Evolutionary conservation across 2,329 filamentous ascomycete genomes (phyloP).

Genomic region (Aspergillus fumigatiaffinis): DNA sequence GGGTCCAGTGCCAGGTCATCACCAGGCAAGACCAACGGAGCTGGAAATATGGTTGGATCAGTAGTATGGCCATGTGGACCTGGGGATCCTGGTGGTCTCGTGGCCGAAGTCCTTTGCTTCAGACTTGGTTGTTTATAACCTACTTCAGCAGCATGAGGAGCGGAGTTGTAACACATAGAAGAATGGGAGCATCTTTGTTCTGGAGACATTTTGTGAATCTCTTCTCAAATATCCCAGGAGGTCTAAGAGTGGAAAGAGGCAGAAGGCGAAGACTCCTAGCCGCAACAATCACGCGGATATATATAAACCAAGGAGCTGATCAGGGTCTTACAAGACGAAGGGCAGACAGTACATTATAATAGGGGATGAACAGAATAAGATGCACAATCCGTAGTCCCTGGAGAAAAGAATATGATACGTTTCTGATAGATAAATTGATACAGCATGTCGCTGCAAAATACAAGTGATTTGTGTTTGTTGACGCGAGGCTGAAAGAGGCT

Average conservation of each 20-base stretch:
- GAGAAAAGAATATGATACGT: too few relatives aligned
- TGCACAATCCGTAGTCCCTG: too few relatives aligned
- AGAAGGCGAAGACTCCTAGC: too few relatives aligned
- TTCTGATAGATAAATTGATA: background rate
- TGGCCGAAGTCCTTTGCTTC: conserved; percentile 22
- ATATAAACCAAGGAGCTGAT: too few relatives aligned
- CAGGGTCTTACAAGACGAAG: too few relatives aligned
- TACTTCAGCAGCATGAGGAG: conserved; percentile 31
- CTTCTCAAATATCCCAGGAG: too few relatives aligned
- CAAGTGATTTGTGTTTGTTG: background rate
- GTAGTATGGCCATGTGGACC: background rate
- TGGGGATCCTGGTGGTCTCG: conserved; percentile 1
- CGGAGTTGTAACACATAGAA: conserved; percentile 14
- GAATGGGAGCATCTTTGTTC: conserved; percentile 4
- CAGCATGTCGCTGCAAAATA: background rate
- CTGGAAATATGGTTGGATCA: conserved; percentile 47
- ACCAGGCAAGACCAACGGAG: conserved; percentile 55
- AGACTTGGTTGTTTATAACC: conserved; percentile 29
- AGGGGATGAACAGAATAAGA: too few relatives aligned
- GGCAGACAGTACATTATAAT: too few relatives aligned
- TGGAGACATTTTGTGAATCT: background rate
- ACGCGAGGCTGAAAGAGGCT: background rate
- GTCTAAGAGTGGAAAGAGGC: too few relatives aligned
- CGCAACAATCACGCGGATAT: too few relatives aligned
- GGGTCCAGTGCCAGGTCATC: conserved; percentile 57